Evolutionary conservation across 306 rosid genomes (phyloP), one percentile per base, ranked within the genome.

Genomic region (Cicer arietinum): DNA sequence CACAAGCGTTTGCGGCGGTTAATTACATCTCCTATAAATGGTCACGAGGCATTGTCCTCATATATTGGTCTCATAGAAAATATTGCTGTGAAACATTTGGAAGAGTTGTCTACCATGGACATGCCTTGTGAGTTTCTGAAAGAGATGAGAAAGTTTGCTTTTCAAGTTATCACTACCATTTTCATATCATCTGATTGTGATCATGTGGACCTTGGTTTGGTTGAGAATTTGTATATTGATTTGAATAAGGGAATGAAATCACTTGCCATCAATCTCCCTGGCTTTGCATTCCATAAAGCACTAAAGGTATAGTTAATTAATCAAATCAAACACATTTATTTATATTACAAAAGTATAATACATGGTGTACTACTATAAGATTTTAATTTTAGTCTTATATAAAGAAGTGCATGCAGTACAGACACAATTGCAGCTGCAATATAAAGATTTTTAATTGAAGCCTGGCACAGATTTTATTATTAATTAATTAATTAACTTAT

Each of bases 1-100:
- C 93, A 91, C 85, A 84, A 77, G 82, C 92, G 90, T 9, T 86
- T 91, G 35, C 86, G 92, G 52, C 89, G 90, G 63, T 80, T 91
- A n/a, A 86, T 84, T 1, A 63, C 91, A 0, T 48, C 95, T 43
- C 90, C 90, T 0, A 84, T 92, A 59, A 86, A 79, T 2, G 93
- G 97, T 35, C 79, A 84, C 43, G 82, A 86, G 50, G 93, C 91
- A 0, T 41, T 89, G 75, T 78, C 90, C 17, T 48, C 18, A 9
- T 89, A 89, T 66, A 42, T 82, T 5, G 69, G 13, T 0, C 82
- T 80, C 65, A 89, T 88, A 2, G 88, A 89, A 10, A 47, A 41
- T 17, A 75, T 18, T 6, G 70, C 83, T 0, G 78, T 75, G 0
- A 56, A 67, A n/a, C 45, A 60, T 9, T 53, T 89, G 76, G 80